Evolutionary conservation across 352 stramenopile species (phyloP).

Genomic region (Peronospora farinosa): DNA sequence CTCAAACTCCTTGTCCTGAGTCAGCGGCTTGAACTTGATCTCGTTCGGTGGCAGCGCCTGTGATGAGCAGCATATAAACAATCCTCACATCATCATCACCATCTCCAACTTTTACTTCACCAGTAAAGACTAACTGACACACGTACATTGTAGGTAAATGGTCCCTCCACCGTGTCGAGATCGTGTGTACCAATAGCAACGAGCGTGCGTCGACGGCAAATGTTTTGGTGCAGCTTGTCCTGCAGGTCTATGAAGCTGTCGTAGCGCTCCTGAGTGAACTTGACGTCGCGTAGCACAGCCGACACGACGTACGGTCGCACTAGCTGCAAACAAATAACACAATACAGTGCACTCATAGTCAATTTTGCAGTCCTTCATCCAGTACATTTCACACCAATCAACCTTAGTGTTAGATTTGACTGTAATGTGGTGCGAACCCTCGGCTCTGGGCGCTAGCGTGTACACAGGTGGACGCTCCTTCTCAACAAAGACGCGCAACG

Average conservation of each 20-base stretch:
- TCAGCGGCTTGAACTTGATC: constrained; percentile 97
- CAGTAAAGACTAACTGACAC: background rate
- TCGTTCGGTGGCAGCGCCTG: constrained; percentile 88
- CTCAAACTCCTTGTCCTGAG: constrained; percentile 86
- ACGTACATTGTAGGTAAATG: constrained; percentile 88
- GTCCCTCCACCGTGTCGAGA: constrained; percentile 92
- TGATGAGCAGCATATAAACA: constrained; percentile 1
- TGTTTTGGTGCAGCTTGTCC: constrained; percentile 99
- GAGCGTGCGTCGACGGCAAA: constrained; percentile 97
- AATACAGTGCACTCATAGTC: constrained; percentile 1
- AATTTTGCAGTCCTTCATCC: background rate
- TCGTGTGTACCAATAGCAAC: constrained; percentile 99
- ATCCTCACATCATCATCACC: constrained; percentile 1
- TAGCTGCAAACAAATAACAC: constrained; percentile 30
- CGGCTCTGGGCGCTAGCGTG: constrained; percentile 49
- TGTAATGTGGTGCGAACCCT: constrained; percentile 76
- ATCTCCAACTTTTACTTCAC: background rate
- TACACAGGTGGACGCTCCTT: constrained; percentile 90
- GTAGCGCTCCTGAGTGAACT: constrained; percentile 94
- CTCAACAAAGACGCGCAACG: constrained; percentile 95
- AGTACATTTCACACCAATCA: background rate
- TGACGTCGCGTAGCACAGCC: constrained; percentile 94
- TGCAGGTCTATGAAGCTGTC: constrained; percentile 99
- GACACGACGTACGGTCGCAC: constrained; percentile 97
- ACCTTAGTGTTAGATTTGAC: constrained; percentile 85